These are phyloP conservation scores for Tuber brumale DNA, from an alignment of 495 filamentous ascomycete species.

Conservation along the genomic window DNA sequence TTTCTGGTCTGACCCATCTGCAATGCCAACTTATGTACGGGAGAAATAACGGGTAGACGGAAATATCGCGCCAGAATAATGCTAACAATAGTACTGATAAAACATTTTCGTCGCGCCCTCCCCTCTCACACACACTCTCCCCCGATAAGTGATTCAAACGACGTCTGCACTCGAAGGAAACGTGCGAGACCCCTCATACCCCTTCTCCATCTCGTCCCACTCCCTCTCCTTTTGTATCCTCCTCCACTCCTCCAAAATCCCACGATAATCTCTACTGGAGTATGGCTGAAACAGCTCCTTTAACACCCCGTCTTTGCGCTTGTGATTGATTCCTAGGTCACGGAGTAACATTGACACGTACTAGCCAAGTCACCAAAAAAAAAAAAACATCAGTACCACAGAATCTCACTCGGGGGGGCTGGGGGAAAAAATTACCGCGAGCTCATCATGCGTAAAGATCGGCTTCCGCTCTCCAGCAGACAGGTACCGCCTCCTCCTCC, in stretches of 20 bases:
- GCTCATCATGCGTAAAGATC: conserved; percentile 34
- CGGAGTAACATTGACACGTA: conserved; percentile 65
- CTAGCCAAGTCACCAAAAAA: conserved; percentile 17
- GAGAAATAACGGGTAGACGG: not conserved
- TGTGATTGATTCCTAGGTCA: conserved; percentile 55
- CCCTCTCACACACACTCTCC: not conserved
- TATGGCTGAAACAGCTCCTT: conserved; percentile 35
- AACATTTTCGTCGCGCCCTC: not conserved
- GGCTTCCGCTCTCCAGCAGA: conserved; percentile 30
- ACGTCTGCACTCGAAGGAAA: not conserved
- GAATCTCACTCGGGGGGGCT: not conserved
- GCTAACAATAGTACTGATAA: not conserved
- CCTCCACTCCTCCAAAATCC: conserved; percentile 36
- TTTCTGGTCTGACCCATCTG: not conserved
- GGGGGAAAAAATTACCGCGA: conserved; percentile 19
- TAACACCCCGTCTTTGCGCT: conserved; percentile 28
- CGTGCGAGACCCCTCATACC: not conserved
- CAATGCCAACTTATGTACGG: not conserved
- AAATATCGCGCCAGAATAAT: not conserved
- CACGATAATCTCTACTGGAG: conserved; percentile 30
- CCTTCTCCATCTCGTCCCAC: conserved; percentile 7
- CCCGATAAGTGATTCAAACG: not conserved
- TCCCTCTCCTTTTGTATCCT: conserved; percentile 13
- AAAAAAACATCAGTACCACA: conserved; percentile 18
- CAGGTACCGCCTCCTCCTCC: conserved; percentile 29